Base-by-base conservation (phyloP, 2,329 filamentous ascomycete species). In the Beauveria asiatica region DNA sequence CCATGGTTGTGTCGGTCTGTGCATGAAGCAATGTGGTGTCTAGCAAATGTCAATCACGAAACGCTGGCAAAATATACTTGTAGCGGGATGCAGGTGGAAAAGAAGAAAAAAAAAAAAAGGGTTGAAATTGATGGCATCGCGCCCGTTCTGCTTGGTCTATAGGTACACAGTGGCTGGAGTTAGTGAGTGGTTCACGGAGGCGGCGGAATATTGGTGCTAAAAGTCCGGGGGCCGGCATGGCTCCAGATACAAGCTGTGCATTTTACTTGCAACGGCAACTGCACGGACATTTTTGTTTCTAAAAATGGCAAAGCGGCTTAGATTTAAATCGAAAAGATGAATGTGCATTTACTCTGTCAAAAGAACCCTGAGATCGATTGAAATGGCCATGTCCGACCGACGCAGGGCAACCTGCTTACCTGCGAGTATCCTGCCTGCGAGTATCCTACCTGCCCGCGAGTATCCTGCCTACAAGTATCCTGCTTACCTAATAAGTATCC, bases 1-100 rank as follows among this genome's bases (percentile, higher is more conserved):
- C 67, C 77, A 80, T 80, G 44, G 63, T 21, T 5, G 2, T 49
- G 33, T 13, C 25, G 27, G 5, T 16, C 19, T 25, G 5, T n/a
- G 19, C 41, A 33, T 23, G 1, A 19, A 13, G 13, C 17, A 16
- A 51, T 39, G 23, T 16, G 23, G 9, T 45, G 19, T n/a, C 25
- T 16, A 56, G 45, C 25, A 50, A 50, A 19, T 37, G 33, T 37
- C 33, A 6, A 37, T 37, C 5, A 16, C 10, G 13, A 16, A 37
- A 37, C 5, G 33, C 33, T 37, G 33, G 2, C 2, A 3, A 16
- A 13, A 37, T 16, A 37, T 16, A 37, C 33, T 13, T 5, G 33
- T 4, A 13, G 33, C 33, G 33, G 3, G 11, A 16, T 16, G 33
- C 33, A 37, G 5, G 11, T 5, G 5, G 33, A 13, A 37, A 37